Evolutionary conservation across 2,329 filamentous ascomycete genomes (phyloP), one percentile per base, ranked within the genome.

Genomic region (Rhexocercosporidium sp.): DNA sequence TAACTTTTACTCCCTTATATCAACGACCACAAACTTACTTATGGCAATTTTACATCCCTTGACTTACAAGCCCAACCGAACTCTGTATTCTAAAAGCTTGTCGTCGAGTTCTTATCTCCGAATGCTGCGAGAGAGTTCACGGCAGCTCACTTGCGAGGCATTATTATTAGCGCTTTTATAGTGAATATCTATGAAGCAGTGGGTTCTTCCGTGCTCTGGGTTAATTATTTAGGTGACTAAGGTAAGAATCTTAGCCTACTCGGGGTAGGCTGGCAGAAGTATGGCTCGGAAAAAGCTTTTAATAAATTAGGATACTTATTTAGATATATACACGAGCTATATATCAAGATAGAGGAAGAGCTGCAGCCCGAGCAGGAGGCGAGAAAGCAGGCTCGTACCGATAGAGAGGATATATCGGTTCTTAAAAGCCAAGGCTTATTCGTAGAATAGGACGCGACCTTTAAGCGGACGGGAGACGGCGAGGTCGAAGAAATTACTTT

Each of bases 301-400:
- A 20, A 47, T 47, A n/a, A 47, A 11, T 9, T 5, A 22, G 44
- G 18, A 11, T 6, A 22, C 18, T 5, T 47, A 5, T 47, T 47
- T n/a, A 47, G n/a, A 47, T 47, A 47, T 47, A 47, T 47, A n/a
- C 44, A 47, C 44, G 44, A 47, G 44, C 44, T 47, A n/a, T 47
- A 47, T 20, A 47, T 47, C 44, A 20, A 11, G n/a, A 47, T 22
- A n/a, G n/a, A 22, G n/a, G 18, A 47, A 9, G 44, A 47, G 44
- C 44, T 47, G 44, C 44, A 47, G n/a, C 44, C 44, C 44, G n/a
- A 47, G 44, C 44, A 47, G n/a, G 44, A 47, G n/a, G 44, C 44
- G 44, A 20, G 44, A n/a, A 47, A 47, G 44, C 18, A 47, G 11
- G 44, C 44, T 47, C 44, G 44, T 47, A 5, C 44, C 44, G 44